Percentiles rank a stretch among this genome's conserved stretches.
Evolutionary conservation across 2,329 filamentous ascomycete species (phyloP).

Genomic region (Stemphylium lycopersici): DNA sequence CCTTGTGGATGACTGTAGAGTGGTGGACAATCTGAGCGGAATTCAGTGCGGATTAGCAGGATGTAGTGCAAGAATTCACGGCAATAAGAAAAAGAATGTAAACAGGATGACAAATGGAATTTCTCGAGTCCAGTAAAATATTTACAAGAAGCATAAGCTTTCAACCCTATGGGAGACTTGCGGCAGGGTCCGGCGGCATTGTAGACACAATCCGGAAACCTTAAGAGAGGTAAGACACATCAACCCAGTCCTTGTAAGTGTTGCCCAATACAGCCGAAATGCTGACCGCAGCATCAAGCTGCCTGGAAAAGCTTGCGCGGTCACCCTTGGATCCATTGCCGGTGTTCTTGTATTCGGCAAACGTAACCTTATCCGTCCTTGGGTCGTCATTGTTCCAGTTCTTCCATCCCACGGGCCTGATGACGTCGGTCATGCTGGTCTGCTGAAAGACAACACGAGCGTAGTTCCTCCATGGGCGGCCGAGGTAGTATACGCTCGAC

Average conservation of each 20-base stretch:
- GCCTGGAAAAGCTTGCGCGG: conserved; percentile 58
- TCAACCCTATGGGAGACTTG: too few species aligned
- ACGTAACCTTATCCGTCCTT: conserved; percentile 61
- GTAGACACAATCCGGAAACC: background rate
- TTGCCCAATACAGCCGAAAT: conserved; percentile 56
- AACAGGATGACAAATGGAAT: too few species aligned
- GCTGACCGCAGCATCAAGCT: conserved; percentile 48
- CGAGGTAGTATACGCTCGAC: conserved; percentile 56
- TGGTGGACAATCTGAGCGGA: too few species aligned
- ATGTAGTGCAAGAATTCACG: background rate
- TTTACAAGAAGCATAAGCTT: too few species aligned
- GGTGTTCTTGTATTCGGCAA: conserved; percentile 65
- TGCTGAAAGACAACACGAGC: conserved; percentile 61
- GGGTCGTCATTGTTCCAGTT: conserved; percentile 59
- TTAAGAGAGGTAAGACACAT: conserved; percentile 38
- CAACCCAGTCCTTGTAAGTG: conserved; percentile 40
- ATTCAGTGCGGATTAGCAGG: background rate
- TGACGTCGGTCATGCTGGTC: conserved; percentile 59
- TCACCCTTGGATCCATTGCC: conserved; percentile 62
- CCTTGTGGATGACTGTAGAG: too few species aligned
- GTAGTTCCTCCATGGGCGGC: conserved; percentile 60
- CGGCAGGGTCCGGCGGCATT: too few species aligned
- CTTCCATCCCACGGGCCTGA: conserved; percentile 66
- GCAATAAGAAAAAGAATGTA: conserved; percentile 1
- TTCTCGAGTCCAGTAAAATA: too few species aligned